phyloP scores from a whole-genome alignment of 176 grass and related monocot genomes.

The Cenchrus purpureus region DNA sequence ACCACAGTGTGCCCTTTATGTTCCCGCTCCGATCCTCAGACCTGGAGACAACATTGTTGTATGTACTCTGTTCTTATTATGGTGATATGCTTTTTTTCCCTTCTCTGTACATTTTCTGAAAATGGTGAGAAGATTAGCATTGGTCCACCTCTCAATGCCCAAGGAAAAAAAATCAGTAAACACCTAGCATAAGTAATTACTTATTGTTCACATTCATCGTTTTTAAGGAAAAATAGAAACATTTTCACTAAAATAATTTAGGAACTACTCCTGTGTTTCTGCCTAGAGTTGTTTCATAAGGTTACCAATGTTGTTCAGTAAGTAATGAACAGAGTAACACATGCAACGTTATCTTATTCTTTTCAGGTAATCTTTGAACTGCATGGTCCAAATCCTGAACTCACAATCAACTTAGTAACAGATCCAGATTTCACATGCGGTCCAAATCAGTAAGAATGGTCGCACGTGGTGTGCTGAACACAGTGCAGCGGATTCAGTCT shows the following conservation, averaged over 20 bases:
- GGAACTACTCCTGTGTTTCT: background rate
- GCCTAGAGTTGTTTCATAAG: background rate
- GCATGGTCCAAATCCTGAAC: constrained; percentile 57
- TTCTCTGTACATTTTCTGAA: too few relatives aligned
- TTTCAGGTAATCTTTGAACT: constrained; percentile 82
- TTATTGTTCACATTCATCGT: too few relatives aligned
- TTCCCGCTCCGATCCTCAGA: constrained; percentile 77
- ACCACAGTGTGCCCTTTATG: constrained; percentile 89
- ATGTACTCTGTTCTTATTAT: constrained; percentile 40
- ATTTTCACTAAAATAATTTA: too few relatives aligned
- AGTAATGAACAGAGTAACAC: background rate
- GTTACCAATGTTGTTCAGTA: background rate
- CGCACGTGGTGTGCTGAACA: background rate
- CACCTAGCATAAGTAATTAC: too few relatives aligned
- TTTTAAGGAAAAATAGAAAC: too few relatives aligned
- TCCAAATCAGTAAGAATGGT: constrained; percentile 25
- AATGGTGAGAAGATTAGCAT: too few relatives aligned
- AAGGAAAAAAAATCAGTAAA: too few relatives aligned
- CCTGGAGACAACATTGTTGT: constrained; percentile 79
- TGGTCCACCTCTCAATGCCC: too few relatives aligned
- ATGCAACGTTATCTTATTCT: constrained; percentile 7
- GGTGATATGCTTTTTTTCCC: too few relatives aligned
- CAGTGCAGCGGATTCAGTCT: background rate
- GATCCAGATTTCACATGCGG: constrained; percentile 83
- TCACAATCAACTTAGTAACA: constrained; percentile 60